Evolutionary conservation across 768 basidiomycete genomes (phyloP), one percentile per base, ranked within the genome.

Genomic region (Pleurotus cornucopiae): DNA sequence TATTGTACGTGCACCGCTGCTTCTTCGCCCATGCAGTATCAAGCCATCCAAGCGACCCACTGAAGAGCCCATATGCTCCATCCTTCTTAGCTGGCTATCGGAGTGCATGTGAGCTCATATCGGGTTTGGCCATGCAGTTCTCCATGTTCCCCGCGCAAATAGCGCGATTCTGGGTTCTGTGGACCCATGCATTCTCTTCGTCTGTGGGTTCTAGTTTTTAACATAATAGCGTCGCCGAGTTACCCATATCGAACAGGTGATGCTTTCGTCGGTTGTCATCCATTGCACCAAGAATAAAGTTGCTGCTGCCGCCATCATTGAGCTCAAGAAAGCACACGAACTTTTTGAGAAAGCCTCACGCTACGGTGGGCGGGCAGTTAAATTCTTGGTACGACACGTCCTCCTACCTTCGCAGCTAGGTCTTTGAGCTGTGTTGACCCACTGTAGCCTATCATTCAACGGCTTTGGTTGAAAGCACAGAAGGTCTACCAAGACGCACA

Each of bases 221-320:
- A 40, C 47, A 47, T 14, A 37, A 4, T 45, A 34, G 1, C 11
- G 23, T 56, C 30, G 12, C 20, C 44, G n/a, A 11, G 49, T 51
- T 52, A 54, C 21, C 18, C 60, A 56, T 58, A 26, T 26, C 11
- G 20, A 26, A 5, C 60, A 90, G 89, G 83, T 90, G 23, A 86
- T 91, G 82, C 65, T 91, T 40, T 81, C 86, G 9, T 86, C 89
- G 6, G 81, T 91, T n/a, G 86, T 88, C 1, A 89, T 85, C 11
- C 84, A 85, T 53, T 80, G 82, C 34, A 77, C 82, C 12, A 75
- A 75, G 39, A 86, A 82, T 1, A 89, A 86, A 64, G 83, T 87
- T 16, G 88, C 88, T 0, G 75, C 81, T 12, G 86, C 86, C 11
- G 89, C 91, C 1, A 65, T 91, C 57, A 63, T 81, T 12, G 87